Evolutionary conservation across 2,329 filamentous ascomycete species (phyloP).

Genomic region (Fusarium guadeloupense): DNA sequence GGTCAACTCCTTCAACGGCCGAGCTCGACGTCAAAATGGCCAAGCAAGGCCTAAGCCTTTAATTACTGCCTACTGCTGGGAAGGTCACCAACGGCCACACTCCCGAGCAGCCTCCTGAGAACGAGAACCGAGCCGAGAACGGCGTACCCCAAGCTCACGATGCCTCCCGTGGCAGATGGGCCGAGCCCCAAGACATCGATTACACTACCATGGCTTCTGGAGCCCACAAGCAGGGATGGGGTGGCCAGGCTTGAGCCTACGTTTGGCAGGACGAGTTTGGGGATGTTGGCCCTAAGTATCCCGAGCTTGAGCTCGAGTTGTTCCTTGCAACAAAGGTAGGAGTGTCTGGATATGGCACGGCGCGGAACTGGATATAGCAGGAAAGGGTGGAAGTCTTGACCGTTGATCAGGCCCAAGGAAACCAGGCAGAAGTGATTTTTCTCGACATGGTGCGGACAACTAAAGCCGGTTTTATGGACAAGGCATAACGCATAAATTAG

Average conservation of each 20-base stretch:
- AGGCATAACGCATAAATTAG: constrained; percentile 55
- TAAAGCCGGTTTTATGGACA: constrained; percentile 53
- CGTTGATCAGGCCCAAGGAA: constrained; percentile 57
- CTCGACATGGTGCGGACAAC: constrained; percentile 57
- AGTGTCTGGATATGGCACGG: too few species aligned
- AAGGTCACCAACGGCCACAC: neutral
- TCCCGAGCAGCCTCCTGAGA: neutral
- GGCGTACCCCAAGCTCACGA: constrained; percentile 31
- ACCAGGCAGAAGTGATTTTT: constrained; percentile 59
- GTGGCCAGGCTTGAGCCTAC: constrained; percentile 72
- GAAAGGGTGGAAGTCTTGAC: constrained; percentile 54
- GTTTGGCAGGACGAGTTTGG: constrained; percentile 88
- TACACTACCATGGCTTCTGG: constrained; percentile 51
- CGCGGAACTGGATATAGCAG: too few species aligned
- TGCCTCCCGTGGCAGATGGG: constrained; percentile 59
- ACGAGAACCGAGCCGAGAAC: neutral
- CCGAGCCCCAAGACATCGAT: constrained; percentile 56
- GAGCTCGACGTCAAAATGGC: too few species aligned
- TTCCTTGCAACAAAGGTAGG: too few species aligned
- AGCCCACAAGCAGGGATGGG: constrained; percentile 51
- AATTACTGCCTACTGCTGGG: neutral
- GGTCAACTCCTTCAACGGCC: too few species aligned
- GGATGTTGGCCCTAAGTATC: constrained; percentile 78
- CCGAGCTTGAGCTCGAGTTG: constrained; percentile 77
- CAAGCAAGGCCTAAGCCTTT: too few species aligned